Base-by-base conservation (phyloP, 2,329 filamentous ascomycete species). In the Iodosphaeria phyllophila region DNA sequence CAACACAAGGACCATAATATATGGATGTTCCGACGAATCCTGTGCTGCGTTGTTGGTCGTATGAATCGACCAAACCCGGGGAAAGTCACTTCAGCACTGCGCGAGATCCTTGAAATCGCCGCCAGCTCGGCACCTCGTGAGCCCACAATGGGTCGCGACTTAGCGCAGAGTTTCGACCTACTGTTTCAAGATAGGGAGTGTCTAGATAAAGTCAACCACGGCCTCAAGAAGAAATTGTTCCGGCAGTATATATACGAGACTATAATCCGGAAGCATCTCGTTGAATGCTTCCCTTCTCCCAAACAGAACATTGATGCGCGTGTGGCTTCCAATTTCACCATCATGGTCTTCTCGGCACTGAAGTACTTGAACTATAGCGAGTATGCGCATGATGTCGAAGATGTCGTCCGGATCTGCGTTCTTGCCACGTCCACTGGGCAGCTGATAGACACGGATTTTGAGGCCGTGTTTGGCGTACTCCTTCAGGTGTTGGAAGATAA, bases 371-470 rank as follows among this genome's bases (percentile, higher is more conserved):
- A 43, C 11, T 64, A 58, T 26, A 39, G 50, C 2, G 52, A 65
- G 11, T 70, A 64, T 38, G 52, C 64, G 21, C 52, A 57, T 10
- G 63, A 70, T 24, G 43, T 53, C 1, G 48, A 48, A 4, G 40
- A 44, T 16, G 47, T 69, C 5, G 43, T 64, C 3, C 54, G 58
- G 6, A 46, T 67, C 10, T 50, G 58, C 5, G 55, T 70, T 16
- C 44, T 64, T 5, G 50, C 51, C 27, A 57, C 46, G n/a, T n/a
- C n/a, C n/a, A n/a, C n/a, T n/a, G n/a, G n/a, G n/a, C n/a, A n/a
- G n/a, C n/a, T n/a, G n/a, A n/a, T 44, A 8, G 51, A 51, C 4
- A 39, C 46, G 2, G 62, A 67, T 29, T 53, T 55, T 9, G 46
- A 54, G 19, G 50, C 56, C 0, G 58, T 60, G 1, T 49, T 69